A percentile compares a stretch with the other conserved stretches of the same genome.
Conservation (phyloP, 2,329 filamentous ascomycete genomes). For the Cadophora malorum region DNA sequence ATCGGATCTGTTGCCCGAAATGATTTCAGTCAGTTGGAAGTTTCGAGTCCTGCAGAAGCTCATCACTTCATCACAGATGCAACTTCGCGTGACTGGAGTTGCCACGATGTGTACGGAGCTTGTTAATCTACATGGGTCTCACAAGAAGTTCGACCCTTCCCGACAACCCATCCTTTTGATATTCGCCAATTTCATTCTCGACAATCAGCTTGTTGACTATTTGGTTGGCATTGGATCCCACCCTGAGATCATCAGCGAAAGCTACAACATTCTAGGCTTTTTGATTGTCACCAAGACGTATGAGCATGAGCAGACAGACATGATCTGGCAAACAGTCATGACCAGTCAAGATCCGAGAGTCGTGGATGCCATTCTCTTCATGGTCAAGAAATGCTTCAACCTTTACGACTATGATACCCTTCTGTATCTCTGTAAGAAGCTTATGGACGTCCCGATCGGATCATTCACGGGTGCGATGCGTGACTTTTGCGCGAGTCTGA, state of each 20-base stretch:
- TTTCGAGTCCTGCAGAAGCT: conserved; percentile 73
- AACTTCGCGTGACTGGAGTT: conserved; percentile 81
- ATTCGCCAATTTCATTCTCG: conserved; percentile 71
- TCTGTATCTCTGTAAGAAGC: conserved; percentile 73
- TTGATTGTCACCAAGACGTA: conserved; percentile 81
- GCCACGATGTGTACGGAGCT: conserved; percentile 75
- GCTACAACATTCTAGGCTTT: conserved; percentile 86
- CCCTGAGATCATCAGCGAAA: conserved; percentile 83
- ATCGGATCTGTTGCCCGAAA: conserved; percentile 51
- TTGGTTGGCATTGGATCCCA: conserved; percentile 91
- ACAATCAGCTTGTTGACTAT: conserved; percentile 79
- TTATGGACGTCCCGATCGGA: conserved; percentile 67
- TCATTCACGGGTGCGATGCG: conserved; percentile 68
- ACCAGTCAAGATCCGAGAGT: conserved; percentile 84
- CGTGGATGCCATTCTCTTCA: conserved; percentile 77
- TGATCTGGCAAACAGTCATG: conserved; percentile 83
- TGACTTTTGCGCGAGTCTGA: conserved; percentile 63
- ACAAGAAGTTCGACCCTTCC: conserved; percentile 47
- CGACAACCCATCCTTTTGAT: conserved; percentile 66
- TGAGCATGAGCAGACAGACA: conserved; percentile 73
- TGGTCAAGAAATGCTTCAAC: conserved; percentile 59
- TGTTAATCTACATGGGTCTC: conserved; percentile 67
- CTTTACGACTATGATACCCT: conserved; percentile 58
- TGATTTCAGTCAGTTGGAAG: conserved; percentile 70
- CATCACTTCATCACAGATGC: conserved; percentile 87